Evolutionary conservation across 768 basidiomycete species (phyloP), one percentile per base, ranked within the genome.

Genomic region (Mycena polygramma): DNA sequence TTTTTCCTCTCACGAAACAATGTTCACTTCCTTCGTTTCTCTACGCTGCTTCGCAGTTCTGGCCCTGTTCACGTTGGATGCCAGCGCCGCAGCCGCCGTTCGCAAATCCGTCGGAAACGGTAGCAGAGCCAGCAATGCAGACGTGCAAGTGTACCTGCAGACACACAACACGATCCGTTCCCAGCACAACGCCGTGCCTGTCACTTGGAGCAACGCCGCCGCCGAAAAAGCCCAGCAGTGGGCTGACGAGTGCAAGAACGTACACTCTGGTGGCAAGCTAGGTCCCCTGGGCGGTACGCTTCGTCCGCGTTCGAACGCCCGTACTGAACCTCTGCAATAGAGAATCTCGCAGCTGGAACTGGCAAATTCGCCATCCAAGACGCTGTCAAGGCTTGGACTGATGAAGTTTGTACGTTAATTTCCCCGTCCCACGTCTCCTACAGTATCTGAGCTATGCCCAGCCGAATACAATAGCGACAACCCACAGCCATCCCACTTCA

Each of bases 241-340:
- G 90, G 92, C 92, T 5, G 84, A 90, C 73, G 79, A 81, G 19
- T 96, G 94, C 76, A 76, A 84, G 4, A 93, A 91, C 78, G 39
- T 89, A 70, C 94, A 96, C 76, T 92, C 91, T 17, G 87, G 87
- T 24, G 92, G 92, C 30, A 78, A 81, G 26, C 84, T 93, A 36
- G 92, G 92, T 7, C 82, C 84, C 4, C 88, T 84, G 70, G 93
- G 92, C 77, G 91, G 89, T 91, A 68, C n/a, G 81, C 80, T 48
- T 71, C 46, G 11, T 54, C 15, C 35, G 39, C n/a, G 19, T 22
- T 1, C 1, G 2, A 22, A 92, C 63, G 92, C 91, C 63, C 92
- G 92, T 10, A 90, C 90, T n/a, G 90, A 89, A 17, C 73, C 75
- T 24, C 91, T 30, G 3, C 30, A 30, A 30, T 30, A 30, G 30